Conservation (phyloP, 768 basidiomycete genomes). For the Kwoniella mangroviensis region DNA sequence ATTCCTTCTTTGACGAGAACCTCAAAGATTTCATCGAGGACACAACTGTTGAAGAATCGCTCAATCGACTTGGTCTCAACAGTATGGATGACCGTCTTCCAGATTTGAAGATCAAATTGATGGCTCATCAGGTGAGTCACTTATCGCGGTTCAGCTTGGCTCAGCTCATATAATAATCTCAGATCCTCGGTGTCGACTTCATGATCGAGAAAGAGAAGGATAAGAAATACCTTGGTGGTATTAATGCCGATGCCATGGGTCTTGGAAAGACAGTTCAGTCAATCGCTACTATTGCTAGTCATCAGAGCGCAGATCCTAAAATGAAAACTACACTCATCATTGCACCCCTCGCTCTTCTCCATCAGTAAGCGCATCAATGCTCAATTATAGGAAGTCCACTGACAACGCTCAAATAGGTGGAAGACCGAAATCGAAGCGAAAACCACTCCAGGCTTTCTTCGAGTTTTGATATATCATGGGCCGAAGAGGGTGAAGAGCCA, state of each 20-base stretch:
- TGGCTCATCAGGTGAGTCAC: conserved; percentile 64
- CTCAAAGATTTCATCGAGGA: conserved; percentile 59
- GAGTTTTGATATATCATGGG: conserved; percentile 71
- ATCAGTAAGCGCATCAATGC: conserved; percentile 60
- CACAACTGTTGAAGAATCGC: conserved; percentile 66
- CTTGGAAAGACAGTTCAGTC: conserved; percentile 42
- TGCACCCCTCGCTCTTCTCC: conserved; percentile 69
- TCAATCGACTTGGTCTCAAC: conserved; percentile 64
- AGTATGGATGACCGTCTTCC: conserved; percentile 63
- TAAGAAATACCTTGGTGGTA: conserved; percentile 44
- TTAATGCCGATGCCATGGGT: conserved; percentile 36
- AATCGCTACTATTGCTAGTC: conserved; percentile 72
- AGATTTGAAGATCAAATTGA: conserved; percentile 67
- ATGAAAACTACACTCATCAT: conserved; percentile 72
- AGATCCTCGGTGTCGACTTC: conserved; percentile 76
- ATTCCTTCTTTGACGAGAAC: conserved; percentile 46
- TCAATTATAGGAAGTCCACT: no score
- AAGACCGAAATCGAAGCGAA: conserved; percentile 74
- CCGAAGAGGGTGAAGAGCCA: conserved; percentile 62
- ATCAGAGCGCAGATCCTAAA: conserved; percentile 62
- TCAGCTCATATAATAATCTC: conserved; percentile 37
- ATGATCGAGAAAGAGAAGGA: conserved; percentile 65
- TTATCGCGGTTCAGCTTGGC: no score
- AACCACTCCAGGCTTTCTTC: conserved; percentile 61
- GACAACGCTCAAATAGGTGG: conserved; percentile 22